Evolutionary conservation across 139 green algal species (phyloP).

Genomic region (Chlorella sp.): DNA sequence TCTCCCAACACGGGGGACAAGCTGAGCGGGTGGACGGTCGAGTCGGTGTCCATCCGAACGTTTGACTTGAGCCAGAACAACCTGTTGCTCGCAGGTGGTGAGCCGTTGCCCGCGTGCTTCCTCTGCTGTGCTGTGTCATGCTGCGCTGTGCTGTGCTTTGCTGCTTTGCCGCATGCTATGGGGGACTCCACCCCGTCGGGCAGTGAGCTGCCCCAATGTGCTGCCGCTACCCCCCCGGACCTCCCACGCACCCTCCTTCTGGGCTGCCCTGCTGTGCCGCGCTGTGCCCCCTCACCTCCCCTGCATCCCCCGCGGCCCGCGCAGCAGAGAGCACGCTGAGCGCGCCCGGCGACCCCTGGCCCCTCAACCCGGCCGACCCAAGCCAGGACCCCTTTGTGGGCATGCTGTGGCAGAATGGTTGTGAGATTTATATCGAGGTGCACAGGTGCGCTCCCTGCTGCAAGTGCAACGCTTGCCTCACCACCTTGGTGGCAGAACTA

Average conservation of each 20-base stretch:
- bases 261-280: background rate
- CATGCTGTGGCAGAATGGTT: conserved; percentile 13
- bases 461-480: background rate
- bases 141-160: background rate
- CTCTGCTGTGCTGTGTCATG: background rate
- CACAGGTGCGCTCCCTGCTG: background rate
- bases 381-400: background rate
- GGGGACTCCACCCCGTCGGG: background rate
- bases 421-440: conserved; percentile 13
- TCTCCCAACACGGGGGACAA: background rate
- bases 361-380: conserved; percentile 15
- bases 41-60: background rate
- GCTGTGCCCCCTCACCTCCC: too few relatives aligned
- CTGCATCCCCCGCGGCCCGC: background rate
- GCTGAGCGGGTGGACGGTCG: conserved; percentile 34
- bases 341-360: conserved; percentile 27
- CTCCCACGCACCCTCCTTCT: too few relatives aligned
- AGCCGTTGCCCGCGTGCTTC: background rate
- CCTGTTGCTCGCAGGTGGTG: conserved; percentile 2
- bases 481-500: background rate
- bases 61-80: background rate
- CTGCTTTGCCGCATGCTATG: background rate
- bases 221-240: too few relatives aligned
- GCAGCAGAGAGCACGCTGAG: conserved; percentile 14
- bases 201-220: too few relatives aligned